Evolutionary conservation across 768 basidiomycete species (phyloP).

Genomic region (Xerocomellus dryophilus): DNA sequence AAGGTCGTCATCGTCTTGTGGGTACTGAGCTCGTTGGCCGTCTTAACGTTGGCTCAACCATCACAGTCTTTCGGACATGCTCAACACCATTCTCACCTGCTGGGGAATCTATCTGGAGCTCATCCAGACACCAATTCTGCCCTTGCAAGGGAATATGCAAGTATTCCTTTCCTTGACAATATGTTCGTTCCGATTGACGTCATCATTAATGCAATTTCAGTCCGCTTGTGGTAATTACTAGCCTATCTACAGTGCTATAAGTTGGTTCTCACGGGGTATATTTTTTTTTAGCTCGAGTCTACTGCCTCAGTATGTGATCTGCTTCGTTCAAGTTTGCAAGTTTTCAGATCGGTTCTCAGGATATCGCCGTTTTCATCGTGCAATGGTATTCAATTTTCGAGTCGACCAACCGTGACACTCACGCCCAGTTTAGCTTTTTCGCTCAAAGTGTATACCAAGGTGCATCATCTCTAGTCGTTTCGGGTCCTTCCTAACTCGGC

Average conservation of each 20-base stretch:
- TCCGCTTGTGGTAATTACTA: constrained; percentile 11
- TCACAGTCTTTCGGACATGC: constrained; percentile 14
- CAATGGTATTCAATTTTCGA: constrained; percentile 6
- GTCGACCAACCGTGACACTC: background rate
- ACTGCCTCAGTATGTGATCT: constrained; percentile 11
- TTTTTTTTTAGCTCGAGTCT: constrained; percentile 9
- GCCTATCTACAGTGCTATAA: background rate
- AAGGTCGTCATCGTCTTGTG: constrained; percentile 9
- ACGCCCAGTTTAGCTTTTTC: no score
- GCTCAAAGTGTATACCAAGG: no score
- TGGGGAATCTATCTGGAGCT: background rate
- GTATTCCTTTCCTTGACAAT: background rate
- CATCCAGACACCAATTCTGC: constrained; percentile 1
- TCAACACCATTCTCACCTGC: constrained; percentile 5
- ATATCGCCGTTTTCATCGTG: constrained; percentile 8
- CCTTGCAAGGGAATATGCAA: constrained; percentile 7
- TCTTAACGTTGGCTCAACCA: background rate
- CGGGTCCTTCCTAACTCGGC: no score
- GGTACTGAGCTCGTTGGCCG: background rate
- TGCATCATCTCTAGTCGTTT: no score
- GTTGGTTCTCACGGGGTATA: background rate
- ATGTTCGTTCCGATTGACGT: background rate
- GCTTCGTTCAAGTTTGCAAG: background rate
- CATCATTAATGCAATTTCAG: background rate
- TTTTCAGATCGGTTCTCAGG: background rate